These are phyloP conservation scores for Candida patagonica DNA, from an alignment of 805 yeast species.

Conservation along the genomic window DNA sequence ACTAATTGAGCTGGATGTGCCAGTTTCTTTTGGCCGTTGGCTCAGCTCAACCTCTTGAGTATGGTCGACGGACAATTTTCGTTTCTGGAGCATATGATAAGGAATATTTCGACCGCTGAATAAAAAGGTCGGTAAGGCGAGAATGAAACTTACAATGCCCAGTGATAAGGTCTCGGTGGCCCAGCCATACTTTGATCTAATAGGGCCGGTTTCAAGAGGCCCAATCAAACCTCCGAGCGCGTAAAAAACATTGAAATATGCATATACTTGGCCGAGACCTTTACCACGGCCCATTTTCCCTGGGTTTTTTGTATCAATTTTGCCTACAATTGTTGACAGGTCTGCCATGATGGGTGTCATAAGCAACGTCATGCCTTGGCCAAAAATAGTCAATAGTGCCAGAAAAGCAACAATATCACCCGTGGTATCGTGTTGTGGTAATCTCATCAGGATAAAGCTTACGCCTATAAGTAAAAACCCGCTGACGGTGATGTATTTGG, in stretches of 20 bases:
- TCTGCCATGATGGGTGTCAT: conserved; percentile 25
- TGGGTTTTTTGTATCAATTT: conserved; percentile 20
- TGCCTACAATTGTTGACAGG: conserved; percentile 18
- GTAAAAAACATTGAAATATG: conserved; percentile 26
- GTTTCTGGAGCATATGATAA: neutral
- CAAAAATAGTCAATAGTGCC: conserved; percentile 22
- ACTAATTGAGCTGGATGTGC: too few species aligned
- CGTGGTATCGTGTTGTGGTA: conserved; percentile 20
- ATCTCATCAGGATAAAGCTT: conserved; percentile 19
- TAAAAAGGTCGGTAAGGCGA: conserved; percentile 19
- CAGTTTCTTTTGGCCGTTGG: too few species aligned
- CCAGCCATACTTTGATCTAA: conserved; percentile 20
- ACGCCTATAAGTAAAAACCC: conserved; percentile 19
- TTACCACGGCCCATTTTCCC: conserved; percentile 25
- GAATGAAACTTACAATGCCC: conserved; percentile 15
- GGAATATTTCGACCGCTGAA: conserved; percentile 22
- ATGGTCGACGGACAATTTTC: too few species aligned
- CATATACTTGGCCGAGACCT: conserved; percentile 29
- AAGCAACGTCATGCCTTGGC: conserved; percentile 17
- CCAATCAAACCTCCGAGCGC: conserved; percentile 28
- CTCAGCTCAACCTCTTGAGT: too few species aligned
- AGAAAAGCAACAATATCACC: conserved; percentile 23
- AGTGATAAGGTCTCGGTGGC: conserved; percentile 14
- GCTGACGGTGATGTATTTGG: conserved; percentile 18
- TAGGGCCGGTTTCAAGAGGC: conserved; percentile 25